Conservation (phyloP, 164 flowering plant species). For the Platanus orientalis region DNA sequence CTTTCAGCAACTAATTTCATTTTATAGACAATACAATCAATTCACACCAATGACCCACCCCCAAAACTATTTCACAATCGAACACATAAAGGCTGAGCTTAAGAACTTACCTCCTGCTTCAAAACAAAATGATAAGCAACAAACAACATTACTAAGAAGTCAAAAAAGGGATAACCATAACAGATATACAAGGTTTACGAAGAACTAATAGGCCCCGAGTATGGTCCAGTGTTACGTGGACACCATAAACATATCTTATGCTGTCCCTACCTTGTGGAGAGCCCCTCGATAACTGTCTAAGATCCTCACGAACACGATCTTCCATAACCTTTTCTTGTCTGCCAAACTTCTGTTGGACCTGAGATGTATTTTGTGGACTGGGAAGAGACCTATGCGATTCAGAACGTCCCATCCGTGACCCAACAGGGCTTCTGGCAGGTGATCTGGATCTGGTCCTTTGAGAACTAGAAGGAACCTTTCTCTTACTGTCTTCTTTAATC, state of each 20-base stretch:
- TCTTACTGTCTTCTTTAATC: conserved; percentile 67
- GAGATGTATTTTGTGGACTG: conserved; percentile 41
- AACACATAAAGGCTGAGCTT: conserved; percentile 59
- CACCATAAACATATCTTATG: conserved; percentile 36
- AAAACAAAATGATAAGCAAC: conserved; percentile 42
- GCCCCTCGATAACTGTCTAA: conserved; percentile 57
- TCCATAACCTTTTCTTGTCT: conserved; percentile 65
- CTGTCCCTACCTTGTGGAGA: conserved; percentile 94
- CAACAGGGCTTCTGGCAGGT: conserved; percentile 51
- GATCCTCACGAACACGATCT: conserved; percentile 69
- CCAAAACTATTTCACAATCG: conserved; percentile 59
- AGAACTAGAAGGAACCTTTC: conserved; percentile 49
- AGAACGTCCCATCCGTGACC: conserved; percentile 44
- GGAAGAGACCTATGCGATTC: conserved; percentile 58
- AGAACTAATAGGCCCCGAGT: conserved; percentile 18
- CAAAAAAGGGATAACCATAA: neutral
- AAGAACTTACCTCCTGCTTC: conserved; percentile 97
- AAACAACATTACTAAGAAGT: conserved; percentile 24
- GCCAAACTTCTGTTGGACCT: conserved; percentile 16
- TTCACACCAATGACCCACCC: conserved; percentile 41
- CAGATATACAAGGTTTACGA: neutral
- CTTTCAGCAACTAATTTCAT: conserved; percentile 46
- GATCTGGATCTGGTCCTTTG: conserved; percentile 57
- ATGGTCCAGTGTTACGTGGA: conserved; percentile 37
- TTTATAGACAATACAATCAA: conserved; percentile 47